Base-by-base conservation (phyloP, 73 alveolate genomes). In the Paramecium sexaurelia region DNA sequence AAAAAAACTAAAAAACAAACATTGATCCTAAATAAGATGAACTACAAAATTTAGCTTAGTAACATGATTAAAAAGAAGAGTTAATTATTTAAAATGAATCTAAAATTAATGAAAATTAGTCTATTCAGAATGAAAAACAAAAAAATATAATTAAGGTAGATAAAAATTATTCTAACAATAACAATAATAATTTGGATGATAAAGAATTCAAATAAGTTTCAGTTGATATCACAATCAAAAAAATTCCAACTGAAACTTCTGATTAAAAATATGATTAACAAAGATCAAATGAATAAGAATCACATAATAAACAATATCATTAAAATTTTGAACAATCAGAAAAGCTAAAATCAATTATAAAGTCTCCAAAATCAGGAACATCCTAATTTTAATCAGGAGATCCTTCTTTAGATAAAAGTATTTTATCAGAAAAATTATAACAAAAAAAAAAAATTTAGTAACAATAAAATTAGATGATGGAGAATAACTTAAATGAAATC, bases 401-500 rank as follows among this genome's bases (percentile, higher is more conserved):
- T 61, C 83, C 83, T 2, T 61, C 19, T 0, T 1, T 29, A 61
- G 26, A 29, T 61, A 22, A 61, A 61, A 29, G 43, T 3, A 26
- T 32, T 11, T 61, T 7, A 26, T 15, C 26, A 26, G 43, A 61
- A 61, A 13, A 61, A 61, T 26, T 13, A 29, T 61, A 26, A 26
- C 1, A 26, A 61, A 11, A 61, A 10, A 32, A 73, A 39, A 33
- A 37, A 35, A 13, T n/a, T 73, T 33, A 32, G 24, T n/a, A 73
- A 39, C 9, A 11, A 36, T 73, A 32, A 10, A 39, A 73, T 20
- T 20, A 78, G 41, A 24, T 24, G 7, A 39, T 78, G n/a, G 73
- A 78, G 32, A 78, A 45, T 41, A 78, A 78, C 41, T 24, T 78
- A 9, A 41, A 78, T 37, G 90, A 78, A 78, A 78, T 78, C n/a